These are phyloP conservation scores for Neolentinus lepideus DNA, from an alignment of 1,284 basidiomycete species.

Conservation along the genomic window DNA sequence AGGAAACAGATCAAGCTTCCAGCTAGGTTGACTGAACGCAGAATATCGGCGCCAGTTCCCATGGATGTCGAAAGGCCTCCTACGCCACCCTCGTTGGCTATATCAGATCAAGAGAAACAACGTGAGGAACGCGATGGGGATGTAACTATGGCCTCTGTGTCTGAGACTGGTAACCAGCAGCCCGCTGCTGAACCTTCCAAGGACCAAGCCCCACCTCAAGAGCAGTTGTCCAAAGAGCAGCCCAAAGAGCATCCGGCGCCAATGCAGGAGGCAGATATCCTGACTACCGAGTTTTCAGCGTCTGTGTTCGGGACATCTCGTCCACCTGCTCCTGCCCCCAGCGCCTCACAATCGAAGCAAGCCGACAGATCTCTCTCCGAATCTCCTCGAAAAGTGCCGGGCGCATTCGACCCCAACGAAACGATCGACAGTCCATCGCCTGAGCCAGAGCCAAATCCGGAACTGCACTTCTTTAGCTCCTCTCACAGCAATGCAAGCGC, in stretches of 20 bases:
- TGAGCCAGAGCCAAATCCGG: neutral
- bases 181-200: neutral
- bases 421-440: neutral
- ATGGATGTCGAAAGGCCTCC: neutral
- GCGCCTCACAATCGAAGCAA: neutral
- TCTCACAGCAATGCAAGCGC: neutral
- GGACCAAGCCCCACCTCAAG: neutral
- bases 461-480: neutral
- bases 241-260: neutral
- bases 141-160: no score
- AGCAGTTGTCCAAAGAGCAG: no score
- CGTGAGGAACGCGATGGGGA: no score
- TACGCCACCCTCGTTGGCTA: neutral
- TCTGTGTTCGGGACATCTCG: neutral
- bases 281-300: neutral
- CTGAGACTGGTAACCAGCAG: no score
- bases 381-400: neutral
- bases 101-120: neutral
- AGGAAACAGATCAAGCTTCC: conserved; percentile 5
- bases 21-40: conserved; percentile 11
- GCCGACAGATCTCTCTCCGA: neutral
- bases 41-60: conserved; percentile 11
- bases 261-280: neutral
- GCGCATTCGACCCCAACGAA: neutral
- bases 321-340: neutral